Conservation (phyloP, 768 basidiomycete species). For the Amanita pallidorosea region DNA sequence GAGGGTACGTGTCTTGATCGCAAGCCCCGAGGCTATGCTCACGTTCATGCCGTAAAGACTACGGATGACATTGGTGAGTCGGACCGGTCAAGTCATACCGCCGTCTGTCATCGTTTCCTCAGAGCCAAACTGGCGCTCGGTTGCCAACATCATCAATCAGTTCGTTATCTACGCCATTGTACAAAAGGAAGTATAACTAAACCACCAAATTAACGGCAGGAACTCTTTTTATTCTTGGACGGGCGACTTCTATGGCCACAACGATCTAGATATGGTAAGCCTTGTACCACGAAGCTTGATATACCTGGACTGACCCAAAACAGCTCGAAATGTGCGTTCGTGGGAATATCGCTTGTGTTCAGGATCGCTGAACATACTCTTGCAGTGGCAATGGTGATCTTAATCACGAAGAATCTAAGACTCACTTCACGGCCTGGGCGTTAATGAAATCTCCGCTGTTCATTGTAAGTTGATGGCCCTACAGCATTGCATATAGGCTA, state of each 20-base stretch:
- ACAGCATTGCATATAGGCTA: not conserved
- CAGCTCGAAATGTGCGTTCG: conserved; percentile 47
- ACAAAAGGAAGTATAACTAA: not conserved
- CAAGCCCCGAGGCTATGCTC: not conserved
- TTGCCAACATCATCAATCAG: conserved; percentile 46
- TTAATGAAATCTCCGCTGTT: conserved; percentile 60
- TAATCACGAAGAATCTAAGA: conserved; percentile 52
- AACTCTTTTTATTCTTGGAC: conserved; percentile 57
- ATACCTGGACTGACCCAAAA: conserved; percentile 3
- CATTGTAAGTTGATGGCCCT: conserved; percentile 22
- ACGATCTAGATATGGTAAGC: conserved; percentile 58
- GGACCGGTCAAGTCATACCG: not conserved
- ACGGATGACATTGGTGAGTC: conserved; percentile 37
- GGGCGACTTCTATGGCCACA: conserved; percentile 57
- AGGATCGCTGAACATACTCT: not conserved
- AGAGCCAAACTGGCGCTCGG: conserved; percentile 38
- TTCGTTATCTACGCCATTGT: conserved; percentile 10
- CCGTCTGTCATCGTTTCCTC: conserved; percentile 5
- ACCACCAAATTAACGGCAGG: conserved; percentile 18
- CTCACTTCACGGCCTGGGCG: conserved; percentile 67
- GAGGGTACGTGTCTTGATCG: conserved; percentile 31
- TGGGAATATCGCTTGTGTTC: not conserved
- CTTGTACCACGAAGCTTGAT: conserved; percentile 1
- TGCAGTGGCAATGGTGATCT: conserved; percentile 52
- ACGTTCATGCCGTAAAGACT: conserved; percentile 22